These are phyloP conservation scores for Phytophthora crassamura DNA, from an alignment of 352 stramenopile species.

Conservation along the genomic window DNA sequence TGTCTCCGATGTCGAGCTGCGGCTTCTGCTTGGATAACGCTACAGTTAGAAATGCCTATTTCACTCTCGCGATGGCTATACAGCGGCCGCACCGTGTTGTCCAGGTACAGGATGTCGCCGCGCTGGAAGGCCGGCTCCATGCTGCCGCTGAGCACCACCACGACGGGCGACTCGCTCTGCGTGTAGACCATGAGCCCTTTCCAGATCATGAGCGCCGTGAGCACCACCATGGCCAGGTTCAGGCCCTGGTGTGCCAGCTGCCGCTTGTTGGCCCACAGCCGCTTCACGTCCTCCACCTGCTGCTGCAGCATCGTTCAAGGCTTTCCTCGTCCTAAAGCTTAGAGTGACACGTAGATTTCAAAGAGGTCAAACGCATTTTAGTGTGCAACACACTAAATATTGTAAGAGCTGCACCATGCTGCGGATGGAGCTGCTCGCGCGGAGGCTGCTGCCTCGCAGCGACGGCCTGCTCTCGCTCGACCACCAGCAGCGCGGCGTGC, in stretches of 20 bases:
- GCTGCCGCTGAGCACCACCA: slow-evolving; percentile 98
- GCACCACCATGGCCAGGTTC: slow-evolving; percentile 99
- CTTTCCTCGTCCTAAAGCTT: neutral
- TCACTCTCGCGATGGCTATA: neutral
- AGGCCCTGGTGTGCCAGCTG: slow-evolving; percentile 97
- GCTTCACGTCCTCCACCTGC: slow-evolving; percentile 96
- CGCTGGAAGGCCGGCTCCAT: slow-evolving; percentile 99
- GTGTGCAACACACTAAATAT: too few species aligned
- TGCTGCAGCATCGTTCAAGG: slow-evolving; percentile 74
- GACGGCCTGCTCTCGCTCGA: neutral
- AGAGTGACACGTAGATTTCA: too few species aligned
- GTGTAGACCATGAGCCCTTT: slow-evolving; percentile 98
- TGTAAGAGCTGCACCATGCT: neutral
- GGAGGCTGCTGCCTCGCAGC: slow-evolving; percentile 1
- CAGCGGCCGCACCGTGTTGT: slow-evolving; percentile 87
- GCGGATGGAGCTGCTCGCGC: slow-evolving; percentile 27
- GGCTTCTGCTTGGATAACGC: slow-evolving; percentile 54
- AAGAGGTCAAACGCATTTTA: too few species aligned
- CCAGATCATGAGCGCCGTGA: slow-evolving; percentile 99
- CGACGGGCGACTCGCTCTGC: slow-evolving; percentile 97
- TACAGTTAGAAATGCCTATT: neutral
- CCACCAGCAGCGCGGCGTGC: slow-evolving; percentile 32
- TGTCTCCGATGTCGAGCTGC: slow-evolving; percentile 87
- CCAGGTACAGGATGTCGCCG: slow-evolving; percentile 98
- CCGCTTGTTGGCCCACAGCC: slow-evolving; percentile 98